phyloP scores from a whole-genome alignment of 78 protist genomes.

The Dictyostelium brefeldianum region DNA sequence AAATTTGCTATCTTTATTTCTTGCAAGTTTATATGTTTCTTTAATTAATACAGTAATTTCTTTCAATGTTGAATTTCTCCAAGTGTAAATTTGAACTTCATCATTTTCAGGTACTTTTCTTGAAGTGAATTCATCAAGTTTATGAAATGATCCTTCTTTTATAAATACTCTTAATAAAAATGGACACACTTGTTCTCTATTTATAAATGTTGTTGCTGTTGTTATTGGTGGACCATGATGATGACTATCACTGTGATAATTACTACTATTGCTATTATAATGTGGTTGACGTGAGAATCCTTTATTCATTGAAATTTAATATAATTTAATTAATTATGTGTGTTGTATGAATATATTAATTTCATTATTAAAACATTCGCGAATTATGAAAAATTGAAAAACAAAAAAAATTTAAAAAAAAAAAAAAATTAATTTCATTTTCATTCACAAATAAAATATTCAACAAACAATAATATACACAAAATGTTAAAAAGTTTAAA shows the following conservation, averaged over 20 bases:
- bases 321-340: background rate
- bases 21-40: slow-evolving; percentile 45
- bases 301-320: background rate
- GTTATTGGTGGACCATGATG: background rate
- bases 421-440: background rate
- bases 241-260: background rate
- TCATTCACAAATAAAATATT: background rate
- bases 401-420: background rate
- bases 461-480: background rate
- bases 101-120: slow-evolving; percentile 44
- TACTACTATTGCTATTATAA: background rate
- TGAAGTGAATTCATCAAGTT: slow-evolving; percentile 20
- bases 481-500: background rate
- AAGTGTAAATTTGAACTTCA: slow-evolving; percentile 47
- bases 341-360: too few species aligned
- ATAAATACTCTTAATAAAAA: slow-evolving; percentile 36
- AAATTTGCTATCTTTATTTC: slow-evolving; percentile 27
- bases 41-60: slow-evolving; percentile 49
- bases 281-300: background rate
- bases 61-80: slow-evolving; percentile 51
- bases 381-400: background rate
- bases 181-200: slow-evolving; percentile 43
- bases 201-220: background rate
- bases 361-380: background rate
- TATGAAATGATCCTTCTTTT: slow-evolving; percentile 34